Evolutionary conservation across 148 eudicot genomes (phyloP), one percentile per base, ranked within the genome.

Genomic region (Camellia japonica): DNA sequence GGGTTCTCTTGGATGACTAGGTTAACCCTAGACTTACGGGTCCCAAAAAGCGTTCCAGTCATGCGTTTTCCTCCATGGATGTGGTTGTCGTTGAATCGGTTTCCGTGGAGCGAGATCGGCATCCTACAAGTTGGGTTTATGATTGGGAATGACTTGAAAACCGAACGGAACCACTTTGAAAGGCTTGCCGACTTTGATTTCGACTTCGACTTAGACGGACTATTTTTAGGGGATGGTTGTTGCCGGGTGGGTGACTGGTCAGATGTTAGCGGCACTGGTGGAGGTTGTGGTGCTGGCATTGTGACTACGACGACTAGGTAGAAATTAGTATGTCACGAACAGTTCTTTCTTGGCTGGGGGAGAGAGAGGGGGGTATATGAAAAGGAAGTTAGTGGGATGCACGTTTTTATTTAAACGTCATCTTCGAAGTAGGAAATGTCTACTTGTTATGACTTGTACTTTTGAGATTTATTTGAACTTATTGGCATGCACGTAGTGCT

Each of bases 1-100:
- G 97, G 88, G 63, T 91, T 91, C 60, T 93, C 93, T 86, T 93
- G 97, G 68, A 93, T 86, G 41, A 93, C 93, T 4, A 93, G 78
- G 88, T 88, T 93, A 2, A 88, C 87, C 63, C 97, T 83, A 0
- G 93, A 84, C 58, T 87, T 91, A 0, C 97, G 84, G 79, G 78
- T 66, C 42, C 97, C 97, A 49, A 86, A 93, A 2, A 93, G 87
- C 3, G 97, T 93, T 0, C 97, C 97, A 0, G 93, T 91, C 71
- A 93, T 78, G 7, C 92, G 87, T 18, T 86, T 87, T 46, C 94
- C 93, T 4, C 97, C 93, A 10, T 87, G 91, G 69, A 88, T 83
- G 62, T 89, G 91, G 59, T 88, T 86, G 43, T 85, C 88, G 43
- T 85, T 85, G 73, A 79, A 81, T 79, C 82, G 90, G 68, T 60